Percentiles rank a stretch among this genome's conserved stretches.
Evolutionary conservation across 2,329 filamentous ascomycete genomes (phyloP).

Genomic region (Aspergillus sclerotialis): DNA sequence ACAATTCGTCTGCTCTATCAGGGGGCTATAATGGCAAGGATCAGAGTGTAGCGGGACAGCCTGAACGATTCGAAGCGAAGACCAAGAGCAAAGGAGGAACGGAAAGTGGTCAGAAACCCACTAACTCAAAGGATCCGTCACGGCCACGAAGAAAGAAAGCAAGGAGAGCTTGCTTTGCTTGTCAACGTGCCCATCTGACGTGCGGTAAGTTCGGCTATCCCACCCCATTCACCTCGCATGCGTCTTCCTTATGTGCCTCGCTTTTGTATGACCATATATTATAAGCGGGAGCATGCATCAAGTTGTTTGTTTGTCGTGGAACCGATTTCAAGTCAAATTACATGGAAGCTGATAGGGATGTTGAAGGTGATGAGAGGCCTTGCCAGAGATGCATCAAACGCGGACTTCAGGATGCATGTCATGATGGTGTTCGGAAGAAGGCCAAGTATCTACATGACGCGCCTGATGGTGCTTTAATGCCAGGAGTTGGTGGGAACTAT

Average conservation of each 20-base stretch:
- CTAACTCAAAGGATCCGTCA: slow-evolving; percentile 75
- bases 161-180: slow-evolving; percentile 88
- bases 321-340: background rate
- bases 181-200: slow-evolving; percentile 92
- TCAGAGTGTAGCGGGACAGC: slow-evolving; percentile 28
- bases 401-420: slow-evolving; percentile 80
- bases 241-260: background rate
- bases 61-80: slow-evolving; percentile 37
- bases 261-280: background rate
- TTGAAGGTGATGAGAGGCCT: slow-evolving; percentile 82
- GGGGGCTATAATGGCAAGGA: slow-evolving; percentile 10
- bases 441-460: slow-evolving; percentile 98
- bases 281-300: background rate
- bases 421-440: slow-evolving; percentile 96
- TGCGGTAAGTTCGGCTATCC: slow-evolving; percentile 67
- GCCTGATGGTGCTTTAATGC: slow-evolving; percentile 77
- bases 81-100: slow-evolving; percentile 41
- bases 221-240: background rate
- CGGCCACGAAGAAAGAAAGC: slow-evolving; percentile 93
- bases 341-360: slow-evolving; percentile 19
- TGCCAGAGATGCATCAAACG: slow-evolving; percentile 93
- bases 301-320: background rate
- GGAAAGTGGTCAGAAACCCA: slow-evolving; percentile 58
- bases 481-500: slow-evolving; percentile 69
- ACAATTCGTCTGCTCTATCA: background rate